A percentile compares a stretch with the other conserved stretches of the same genome.
phyloP scores from a whole-genome alignment of 2,329 filamentous ascomycete species.

The Colletotrichum sp. region DNA sequence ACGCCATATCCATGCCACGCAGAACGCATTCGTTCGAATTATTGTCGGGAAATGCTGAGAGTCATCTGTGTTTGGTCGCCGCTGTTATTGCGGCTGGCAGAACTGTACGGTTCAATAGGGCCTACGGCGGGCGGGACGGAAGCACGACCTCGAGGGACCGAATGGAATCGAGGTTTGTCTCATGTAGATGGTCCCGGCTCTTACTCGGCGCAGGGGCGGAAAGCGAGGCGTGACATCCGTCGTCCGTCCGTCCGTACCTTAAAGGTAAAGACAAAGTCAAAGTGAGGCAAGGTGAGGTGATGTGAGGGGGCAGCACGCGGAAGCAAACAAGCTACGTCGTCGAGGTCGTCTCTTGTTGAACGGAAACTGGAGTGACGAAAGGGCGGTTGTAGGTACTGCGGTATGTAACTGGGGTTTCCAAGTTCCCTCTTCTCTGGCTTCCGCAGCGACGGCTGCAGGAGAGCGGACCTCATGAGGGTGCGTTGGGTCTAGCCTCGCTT shows the following conservation, averaged over 20 bases:
- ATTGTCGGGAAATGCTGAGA: neutral
- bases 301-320: neutral
- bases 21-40: neutral
- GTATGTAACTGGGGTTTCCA: conserved; percentile 2
- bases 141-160: neutral
- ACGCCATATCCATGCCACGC: neutral
- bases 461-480: conserved; percentile 10
- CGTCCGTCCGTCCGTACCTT: neutral
- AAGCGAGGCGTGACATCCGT: neutral
- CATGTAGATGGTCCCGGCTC: neutral
- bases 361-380: neutral
- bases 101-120: neutral
- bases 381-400: neutral
- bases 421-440: neutral
- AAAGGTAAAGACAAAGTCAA: neutral
- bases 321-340: neutral
- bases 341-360: conserved; percentile 9
- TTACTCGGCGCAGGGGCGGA: neutral
- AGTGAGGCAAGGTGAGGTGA: neutral
- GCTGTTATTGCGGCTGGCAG: neutral
- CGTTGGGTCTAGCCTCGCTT: conserved; percentile 9
- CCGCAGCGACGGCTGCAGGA: conserved; percentile 2
- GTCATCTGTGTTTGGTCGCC: neutral
- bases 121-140: neutral
- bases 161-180: neutral